Base-by-base conservation (phyloP, 257 asterid genomes). In the Nicotiana benthamiana region DNA sequence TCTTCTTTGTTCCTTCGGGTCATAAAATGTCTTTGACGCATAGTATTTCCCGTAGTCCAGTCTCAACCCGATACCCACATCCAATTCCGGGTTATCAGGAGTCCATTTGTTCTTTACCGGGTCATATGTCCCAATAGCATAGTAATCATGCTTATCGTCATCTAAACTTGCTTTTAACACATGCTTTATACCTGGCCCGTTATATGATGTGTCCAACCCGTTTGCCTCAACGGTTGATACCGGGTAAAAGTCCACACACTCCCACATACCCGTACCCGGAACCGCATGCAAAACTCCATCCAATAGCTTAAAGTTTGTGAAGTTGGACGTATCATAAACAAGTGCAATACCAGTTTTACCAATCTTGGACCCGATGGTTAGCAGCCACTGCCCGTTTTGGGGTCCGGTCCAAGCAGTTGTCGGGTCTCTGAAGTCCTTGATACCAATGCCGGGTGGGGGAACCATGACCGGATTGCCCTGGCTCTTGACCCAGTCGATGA, bases 221-320 rank as follows among this genome's bases (percentile, higher is more conserved):
- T 90, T 92, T 26, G 15, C 15, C 16, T 74, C 85, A 16, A 78
- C 18, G 28, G 88, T 75, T 0, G 92, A 89, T 30, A 92, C 90
- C 51, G 98, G 98, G 87, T 83, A 93, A 65, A 93, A 91, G 82
- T 93, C 98, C 75, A 91, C 90, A 67, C 97, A 92, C 85, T 93
- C 98, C 98, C 97, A 93, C 96, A 93, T 93, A 36, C 96, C 97
- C 87, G 98, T 92, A 40, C 89, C 88, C 30, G 92, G 89, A 9
- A 93, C 97, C 4, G 79, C 77, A 61, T 93, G 93, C 83, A 93
- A 40, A 78, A 34, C 59, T 3, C 89, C 93, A 17, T 91, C 88
- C 85, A 88, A 27, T 54, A 91, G 20, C 5, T 87, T 66, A 48
- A 85, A 92, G 4, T 82, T 84, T 3, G 83, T 75, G 32, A 93